Base-by-base conservation (phyloP, 2,329 filamentous ascomycete species). In the Phyllosticta citribraziliensis region DNA sequence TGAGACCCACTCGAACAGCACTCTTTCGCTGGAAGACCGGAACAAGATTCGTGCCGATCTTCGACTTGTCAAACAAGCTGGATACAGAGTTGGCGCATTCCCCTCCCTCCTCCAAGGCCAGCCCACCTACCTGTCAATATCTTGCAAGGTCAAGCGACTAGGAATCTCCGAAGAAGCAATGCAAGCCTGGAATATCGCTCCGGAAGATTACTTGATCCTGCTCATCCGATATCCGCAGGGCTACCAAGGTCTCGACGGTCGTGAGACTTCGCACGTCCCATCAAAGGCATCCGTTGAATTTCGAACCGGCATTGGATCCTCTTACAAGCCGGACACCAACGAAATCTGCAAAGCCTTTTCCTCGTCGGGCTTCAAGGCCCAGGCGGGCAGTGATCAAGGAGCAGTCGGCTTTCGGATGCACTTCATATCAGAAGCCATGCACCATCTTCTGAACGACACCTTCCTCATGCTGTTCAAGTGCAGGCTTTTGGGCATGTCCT, bases 91-190 rank as follows among this genome's bases (percentile, higher is more conserved):
- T 27, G 88, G 87, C 2, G 76, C 86, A 33, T 70, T 88, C 11
- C 80, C 79, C 12, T 76, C 80, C 19, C 74, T 84, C 19, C 71
- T 79, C 24, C 69, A 76, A 1, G 74, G 75, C 11, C 79, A 75
- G 62, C 76, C 71, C 25, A 75, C 78, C 58, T 82, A 82, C 63
- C 72, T 94, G 19, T 85, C 84, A 4, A 73, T 94, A 1, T 90
- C 91, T 0, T 82, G 88, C 30, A 84, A 84, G 3, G 82, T 89
- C 30, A 77, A 80, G 3, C 88, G 88, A 66, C 81, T 96, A 1
- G 85, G 82, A 0, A 82, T 96, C 12, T 87, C 89, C 0, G 80
- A 87, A 47, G 88, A 92, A 68, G 86, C 85, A 0, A 82, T 90
- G 72, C 80, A 87, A 67, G 88, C 91, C 1, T 96, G 91, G 91